Evolutionary conservation across 345 rosid species (phyloP).

Genomic region (Gossypium ekmanianum): DNA sequence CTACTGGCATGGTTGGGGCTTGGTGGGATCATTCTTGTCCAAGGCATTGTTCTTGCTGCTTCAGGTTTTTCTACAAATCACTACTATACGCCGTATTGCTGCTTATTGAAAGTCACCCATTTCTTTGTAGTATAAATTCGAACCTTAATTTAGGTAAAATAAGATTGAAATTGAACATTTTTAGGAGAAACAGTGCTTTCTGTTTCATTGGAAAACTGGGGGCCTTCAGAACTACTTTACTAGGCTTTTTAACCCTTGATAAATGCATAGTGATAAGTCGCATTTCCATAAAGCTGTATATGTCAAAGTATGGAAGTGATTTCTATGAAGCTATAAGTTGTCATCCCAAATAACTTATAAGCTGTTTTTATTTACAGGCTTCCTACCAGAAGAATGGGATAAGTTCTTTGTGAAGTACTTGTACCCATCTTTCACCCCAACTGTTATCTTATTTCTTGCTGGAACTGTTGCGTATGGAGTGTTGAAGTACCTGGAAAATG

Average conservation of each 20-base stretch:
- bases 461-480: slow-evolving; percentile 80
- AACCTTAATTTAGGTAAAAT: background rate
- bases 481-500: slow-evolving; percentile 73
- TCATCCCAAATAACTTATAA: slow-evolving; percentile 4
- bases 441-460: slow-evolving; percentile 65
- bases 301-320: background rate
- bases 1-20: slow-evolving; percentile 82
- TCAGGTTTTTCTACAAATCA: slow-evolving; percentile 45
- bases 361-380: slow-evolving; percentile 43
- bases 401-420: slow-evolving; percentile 74
- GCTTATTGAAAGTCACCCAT: background rate
- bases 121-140: background rate
- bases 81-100: background rate
- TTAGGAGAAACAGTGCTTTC: background rate
- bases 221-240: background rate
- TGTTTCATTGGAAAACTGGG: background rate
- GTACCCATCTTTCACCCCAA: slow-evolving; percentile 81
- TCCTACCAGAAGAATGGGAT: slow-evolving; percentile 85
- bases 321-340: slow-evolving; percentile 4
- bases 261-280: background rate
- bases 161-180: background rate
- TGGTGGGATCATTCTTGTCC: slow-evolving; percentile 59
- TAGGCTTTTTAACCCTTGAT: background rate
- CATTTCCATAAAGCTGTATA: background rate
- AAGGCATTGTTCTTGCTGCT: slow-evolving; percentile 72